Conservation (phyloP, 1,284 basidiomycete genomes). For the Pascua sp. region DNA sequence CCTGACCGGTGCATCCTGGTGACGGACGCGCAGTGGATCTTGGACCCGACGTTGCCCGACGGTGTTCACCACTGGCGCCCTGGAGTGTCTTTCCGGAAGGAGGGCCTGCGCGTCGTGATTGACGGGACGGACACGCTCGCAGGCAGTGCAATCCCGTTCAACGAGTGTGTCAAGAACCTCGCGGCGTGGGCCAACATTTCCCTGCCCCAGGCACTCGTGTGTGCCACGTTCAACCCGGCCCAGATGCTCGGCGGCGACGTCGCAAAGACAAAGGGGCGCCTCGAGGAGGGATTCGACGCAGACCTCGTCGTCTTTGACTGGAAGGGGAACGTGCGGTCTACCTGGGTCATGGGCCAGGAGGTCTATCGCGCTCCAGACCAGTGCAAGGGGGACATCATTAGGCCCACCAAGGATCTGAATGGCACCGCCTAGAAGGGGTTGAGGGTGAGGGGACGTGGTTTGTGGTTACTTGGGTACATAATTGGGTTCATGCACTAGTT, state of each 20-base stretch:
- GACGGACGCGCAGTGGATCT: constrained; percentile 82
- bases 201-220: constrained; percentile 74
- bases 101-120: constrained; percentile 73
- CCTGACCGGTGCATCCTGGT: constrained; percentile 81
- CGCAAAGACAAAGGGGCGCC: constrained; percentile 70
- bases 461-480: too few species aligned
- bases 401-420: background rate
- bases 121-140: constrained; percentile 83
- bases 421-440: too few species aligned
- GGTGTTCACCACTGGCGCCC: constrained; percentile 79
- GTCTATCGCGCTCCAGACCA: constrained; percentile 54
- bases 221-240: constrained; percentile 78
- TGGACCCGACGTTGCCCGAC: constrained; percentile 77
- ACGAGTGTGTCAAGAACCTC: constrained; percentile 80
- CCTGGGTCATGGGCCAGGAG: constrained; percentile 74
- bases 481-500: too few species aligned
- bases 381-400: constrained; percentile 4
- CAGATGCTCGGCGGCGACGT: constrained; percentile 66
- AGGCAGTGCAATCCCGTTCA: constrained; percentile 69
- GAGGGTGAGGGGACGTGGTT: too few species aligned
- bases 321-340: constrained; percentile 64
- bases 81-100: constrained; percentile 69
- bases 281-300: constrained; percentile 74
- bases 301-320: constrained; percentile 72
- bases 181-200: constrained; percentile 74